Evolutionary conservation across 2,329 filamentous ascomycete species (phyloP).

Genomic region (Fusarium bulbicola): DNA sequence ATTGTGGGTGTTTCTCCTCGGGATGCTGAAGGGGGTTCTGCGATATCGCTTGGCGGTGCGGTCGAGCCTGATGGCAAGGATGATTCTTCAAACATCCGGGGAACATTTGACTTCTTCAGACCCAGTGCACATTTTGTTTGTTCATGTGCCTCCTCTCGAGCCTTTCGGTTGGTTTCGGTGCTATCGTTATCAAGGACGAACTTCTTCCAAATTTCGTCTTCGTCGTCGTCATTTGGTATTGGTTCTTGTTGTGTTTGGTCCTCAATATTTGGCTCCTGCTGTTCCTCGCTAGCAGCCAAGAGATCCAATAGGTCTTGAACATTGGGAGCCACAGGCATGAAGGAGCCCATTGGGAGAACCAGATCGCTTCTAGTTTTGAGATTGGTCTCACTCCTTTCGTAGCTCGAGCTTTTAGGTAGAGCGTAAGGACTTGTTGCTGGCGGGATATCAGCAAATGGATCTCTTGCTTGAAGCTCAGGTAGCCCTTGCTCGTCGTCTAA

Average conservation of each 20-base stretch:
- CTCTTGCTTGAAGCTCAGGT: background rate
- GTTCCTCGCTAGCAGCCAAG: conserved; percentile 21
- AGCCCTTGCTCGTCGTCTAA: background rate
- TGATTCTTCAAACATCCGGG: conserved; percentile 15
- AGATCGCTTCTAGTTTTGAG: background rate
- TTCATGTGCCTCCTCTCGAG: conserved; percentile 32
- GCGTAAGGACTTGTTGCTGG: background rate
- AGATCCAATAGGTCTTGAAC: conserved; percentile 37
- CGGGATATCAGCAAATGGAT: background rate
- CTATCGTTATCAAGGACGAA: conserved; percentile 42
- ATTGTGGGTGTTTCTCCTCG: conserved; percentile 3
- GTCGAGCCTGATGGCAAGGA: conserved; percentile 5
- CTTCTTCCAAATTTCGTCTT: conserved; percentile 44
- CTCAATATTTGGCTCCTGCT: background rate
- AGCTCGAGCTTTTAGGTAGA: background rate
- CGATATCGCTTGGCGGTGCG: conserved; percentile 24
- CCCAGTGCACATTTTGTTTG: conserved; percentile 30
- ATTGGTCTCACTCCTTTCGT: background rate
- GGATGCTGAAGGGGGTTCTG: conserved; percentile 29
- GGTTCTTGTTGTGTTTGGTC: background rate
- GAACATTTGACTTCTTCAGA: background rate
- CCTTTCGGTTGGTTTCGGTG: conserved; percentile 29
- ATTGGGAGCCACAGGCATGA: conserved; percentile 6
- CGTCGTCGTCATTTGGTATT: conserved; percentile 29
- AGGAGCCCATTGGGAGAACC: background rate